Evolutionary conservation across 768 basidiomycete genomes (phyloP), one percentile per base, ranked within the genome.

Genomic region (Russula emetica): DNA sequence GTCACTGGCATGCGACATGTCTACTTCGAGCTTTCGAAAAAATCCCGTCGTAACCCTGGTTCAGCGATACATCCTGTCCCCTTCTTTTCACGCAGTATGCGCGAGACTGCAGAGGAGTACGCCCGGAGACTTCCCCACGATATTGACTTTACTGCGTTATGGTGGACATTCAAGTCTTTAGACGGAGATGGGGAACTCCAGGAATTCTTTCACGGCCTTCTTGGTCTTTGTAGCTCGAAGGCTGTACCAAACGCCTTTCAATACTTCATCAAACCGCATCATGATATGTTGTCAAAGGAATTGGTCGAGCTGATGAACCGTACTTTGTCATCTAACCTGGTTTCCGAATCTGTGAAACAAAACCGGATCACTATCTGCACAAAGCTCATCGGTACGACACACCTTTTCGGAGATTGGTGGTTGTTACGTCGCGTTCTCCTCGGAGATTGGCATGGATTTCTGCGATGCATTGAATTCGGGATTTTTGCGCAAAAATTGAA

Each of bases 161-260:
- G 3, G 13, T 63, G 62, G 62, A 54, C 52, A 3, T 59, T 59
- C 28, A 26, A 49, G 2, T 40, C 44, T 14, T 30, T 63, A 16
- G 34, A 49, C 13, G 44, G 59, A 40, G 62, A 63, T 40, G 7
- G 5, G 0, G 62, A 63, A 55, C 44, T 63, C 5, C 57, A 63
- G 28, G 22, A 45, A 5, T 63, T 63, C 40, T 63, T 59, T 22
- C 52, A 45, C 1, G 57, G 51, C 2, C 24, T 63, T 34, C 57
- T 44, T 40, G 20, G 51, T 16, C 30, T 63, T 24, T 63, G 57
- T 51, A 4, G 0, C 13, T 54, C 62, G 2, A 16, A 6, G 0
- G 40, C 18, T 8, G 28, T 58, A 2, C 6, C 14, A 3, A n/a
- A 58, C 28, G 3, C 36, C 24, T 4, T 2, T 1, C 18, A 0